Evolutionary conservation across 108 stramenopile genomes (phyloP).

Genomic region (Aurantiochytrium sp.): DNA sequence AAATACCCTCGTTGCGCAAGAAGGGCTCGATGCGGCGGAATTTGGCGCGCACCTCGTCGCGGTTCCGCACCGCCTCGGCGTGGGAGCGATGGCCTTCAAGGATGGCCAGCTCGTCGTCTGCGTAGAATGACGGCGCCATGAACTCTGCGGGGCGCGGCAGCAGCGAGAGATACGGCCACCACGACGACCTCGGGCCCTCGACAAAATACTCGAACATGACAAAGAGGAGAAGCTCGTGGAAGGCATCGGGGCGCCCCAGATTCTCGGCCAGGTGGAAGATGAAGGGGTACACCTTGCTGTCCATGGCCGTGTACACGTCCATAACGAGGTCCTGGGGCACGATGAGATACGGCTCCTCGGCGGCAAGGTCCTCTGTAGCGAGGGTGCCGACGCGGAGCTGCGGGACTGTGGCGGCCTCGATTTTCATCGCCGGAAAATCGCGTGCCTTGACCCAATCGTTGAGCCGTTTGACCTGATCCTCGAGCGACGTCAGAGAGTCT

Average conservation of each 20-base stretch:
- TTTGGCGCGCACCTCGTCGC: background rate
- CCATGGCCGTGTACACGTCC: slow-evolving; percentile 46
- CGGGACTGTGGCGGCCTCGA: slow-evolving; percentile 45
- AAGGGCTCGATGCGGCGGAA: slow-evolving; percentile 1
- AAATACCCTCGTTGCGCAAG: background rate
- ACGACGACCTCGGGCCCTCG: slow-evolving; percentile 41
- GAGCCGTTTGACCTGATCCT: slow-evolving; percentile 40
- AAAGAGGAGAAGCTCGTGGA: slow-evolving; percentile 60
- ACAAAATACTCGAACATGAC: slow-evolving; percentile 64
- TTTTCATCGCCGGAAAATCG: slow-evolving; percentile 46
- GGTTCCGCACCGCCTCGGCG: background rate
- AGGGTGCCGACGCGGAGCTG: slow-evolving; percentile 57
- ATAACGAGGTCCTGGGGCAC: slow-evolving; percentile 53
- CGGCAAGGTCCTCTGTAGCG: slow-evolving; percentile 51
- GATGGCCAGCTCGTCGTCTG: slow-evolving; percentile 44
- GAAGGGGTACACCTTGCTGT: slow-evolving; percentile 32
- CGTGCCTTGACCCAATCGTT: slow-evolving; percentile 50
- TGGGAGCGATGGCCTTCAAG: slow-evolving; percentile 33
- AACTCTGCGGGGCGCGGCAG: slow-evolving; percentile 64
- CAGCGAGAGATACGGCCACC: slow-evolving; percentile 67
- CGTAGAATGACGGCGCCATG: slow-evolving; percentile 46
- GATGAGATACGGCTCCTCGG: slow-evolving; percentile 57
- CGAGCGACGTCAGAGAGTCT: slow-evolving; percentile 26
- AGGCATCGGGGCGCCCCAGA: slow-evolving; percentile 45
- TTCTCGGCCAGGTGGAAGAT: slow-evolving; percentile 14